Evolutionary conservation across 306 rosid species (phyloP), one percentile per base, ranked within the genome.

Genomic region (Quercus suber): DNA sequence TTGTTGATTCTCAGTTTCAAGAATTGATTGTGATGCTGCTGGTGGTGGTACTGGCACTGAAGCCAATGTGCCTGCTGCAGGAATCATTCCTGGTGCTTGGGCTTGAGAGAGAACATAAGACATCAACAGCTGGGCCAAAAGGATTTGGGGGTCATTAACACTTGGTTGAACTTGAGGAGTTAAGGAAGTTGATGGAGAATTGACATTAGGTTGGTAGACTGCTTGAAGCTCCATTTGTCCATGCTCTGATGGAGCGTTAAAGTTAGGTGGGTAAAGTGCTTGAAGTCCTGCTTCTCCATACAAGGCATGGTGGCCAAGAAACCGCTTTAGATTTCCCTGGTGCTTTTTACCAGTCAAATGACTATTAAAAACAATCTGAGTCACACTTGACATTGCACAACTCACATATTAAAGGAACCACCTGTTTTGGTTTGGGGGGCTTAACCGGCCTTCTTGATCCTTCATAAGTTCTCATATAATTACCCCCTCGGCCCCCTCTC

Each of bases 371-470:
- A 91, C 96, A 61, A 82, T 83, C 80, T 25, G 27, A 88, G 65
- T 93, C 96, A 69, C 97, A 93, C 84, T 88, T 91, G 76, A 91
- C 90, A 83, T 88, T 86, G 89, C 97, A 93, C 89, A 93, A 51
- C 71, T 91, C 92, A 61, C 97, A 93, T 74, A 75, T 81, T 64
- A 89, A 73, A 69, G 87, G 73, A 68, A 78, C 17, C 78, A 45
- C 72, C 80, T 82, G 89, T 56, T 87, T 84, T 19, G 92, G 74
- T 77, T 73, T 83, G 17, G 84, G 81, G 79, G 88, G 86, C 86
- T 86, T 85, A 73, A 80, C 84, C 61, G 60, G 69, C 81, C 81
- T 83, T 84, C 87, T 86, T 79, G 80, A 79, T 80, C 96, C 94
- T 68, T 86, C 92, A 77, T 74, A 49, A 75, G 85, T 69, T 82